Evolutionary conservation across 1,284 basidiomycete genomes (phyloP), one percentile per base, ranked within the genome.

Genomic region (Meira nashicola): DNA sequence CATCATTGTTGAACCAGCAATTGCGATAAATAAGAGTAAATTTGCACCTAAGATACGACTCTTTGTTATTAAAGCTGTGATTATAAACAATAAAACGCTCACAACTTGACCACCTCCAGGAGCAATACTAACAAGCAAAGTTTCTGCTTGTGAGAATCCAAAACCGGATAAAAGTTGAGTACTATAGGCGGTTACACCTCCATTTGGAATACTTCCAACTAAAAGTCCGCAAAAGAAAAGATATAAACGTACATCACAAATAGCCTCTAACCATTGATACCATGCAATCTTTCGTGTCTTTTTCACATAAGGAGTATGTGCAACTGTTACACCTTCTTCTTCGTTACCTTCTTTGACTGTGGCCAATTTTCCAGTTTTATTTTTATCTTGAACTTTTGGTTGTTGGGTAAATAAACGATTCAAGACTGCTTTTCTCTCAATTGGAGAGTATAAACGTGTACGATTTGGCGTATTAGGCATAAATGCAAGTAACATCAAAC

Each of bases 271-370:
- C 17, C 51, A 41, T 50, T 39, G 48, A 50, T 50, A n/a, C 25
- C 37, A 28, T 17, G 14, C 15, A 50, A 39, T 50, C 21, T 50
- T 39, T n/a, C 21, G 14, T 19, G 43, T 23, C 19, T 19, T 46
- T 19, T 46, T 46, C 19, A 19, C 23, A 8, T 19, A 19, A 37
- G 48, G n/a, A 15, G 28, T 33, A 33, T 33, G 28, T 33, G 28
- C 73, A 75, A 7, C 64, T 60, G 43, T 3, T 4, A 33, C 28
- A 4, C 28, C 28, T 3, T 8, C 8, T 33, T 33, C 28, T 4
- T 33, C 28, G 28, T 33, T 33, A 8, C 28, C 8, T 33, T 33
- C 28, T 8, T 33, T 33, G 28, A 33, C 28, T 33, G 28, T 33
- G 28, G 28, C 28, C 28, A 33, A 33, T 19, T 43, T 43, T 3